Conservation (phyloP, 1,284 basidiomycete species). For the Chalciporus sp. region DNA sequence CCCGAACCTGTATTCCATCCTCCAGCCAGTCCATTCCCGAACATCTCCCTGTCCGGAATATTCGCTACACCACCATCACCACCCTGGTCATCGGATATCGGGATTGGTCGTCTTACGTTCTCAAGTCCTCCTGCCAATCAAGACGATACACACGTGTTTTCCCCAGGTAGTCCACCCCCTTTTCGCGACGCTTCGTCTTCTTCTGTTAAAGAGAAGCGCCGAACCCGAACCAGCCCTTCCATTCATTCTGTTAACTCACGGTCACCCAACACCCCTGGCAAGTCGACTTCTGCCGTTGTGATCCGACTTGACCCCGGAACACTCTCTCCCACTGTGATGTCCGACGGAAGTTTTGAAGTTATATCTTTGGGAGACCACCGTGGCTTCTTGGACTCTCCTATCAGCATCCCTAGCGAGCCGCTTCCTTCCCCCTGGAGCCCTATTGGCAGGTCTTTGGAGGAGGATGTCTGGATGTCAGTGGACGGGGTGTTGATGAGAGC, state of each 20-base stretch:
- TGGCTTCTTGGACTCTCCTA: conserved; percentile 12
- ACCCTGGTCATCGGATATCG: conserved; percentile 5
- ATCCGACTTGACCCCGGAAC: conserved; percentile 25
- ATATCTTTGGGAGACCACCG: conserved; percentile 25
- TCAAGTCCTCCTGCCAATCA: conserved; percentile 1
- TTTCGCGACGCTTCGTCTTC: background rate
- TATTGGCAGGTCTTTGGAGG: conserved; percentile 7
- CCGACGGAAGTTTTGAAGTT: conserved; percentile 27
- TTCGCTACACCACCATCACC: conserved; percentile 14
- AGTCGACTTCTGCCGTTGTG: conserved; percentile 15
- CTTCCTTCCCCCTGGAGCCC: conserved; percentile 38
- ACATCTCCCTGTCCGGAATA: conserved; percentile 24
- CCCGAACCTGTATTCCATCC: conserved; percentile 13
- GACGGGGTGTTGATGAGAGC: conserved; percentile 23
- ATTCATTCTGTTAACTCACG: conserved; percentile 10
- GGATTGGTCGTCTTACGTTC: conserved; percentile 1
- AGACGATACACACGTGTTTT: background rate
- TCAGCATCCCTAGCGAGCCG: conserved; percentile 3
- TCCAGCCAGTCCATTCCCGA: conserved; percentile 18
- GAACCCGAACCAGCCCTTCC: background rate
- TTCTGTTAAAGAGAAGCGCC: background rate
- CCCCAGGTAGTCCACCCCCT: conserved; percentile 12
- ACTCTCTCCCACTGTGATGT: conserved; percentile 27
- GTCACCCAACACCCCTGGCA: conserved; percentile 13
- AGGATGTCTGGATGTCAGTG: conserved; percentile 30